These are phyloP conservation scores for Colletotrichum sp. DNA, from an alignment of 2,329 filamentous ascomycete genomes.

Conservation along the genomic window DNA sequence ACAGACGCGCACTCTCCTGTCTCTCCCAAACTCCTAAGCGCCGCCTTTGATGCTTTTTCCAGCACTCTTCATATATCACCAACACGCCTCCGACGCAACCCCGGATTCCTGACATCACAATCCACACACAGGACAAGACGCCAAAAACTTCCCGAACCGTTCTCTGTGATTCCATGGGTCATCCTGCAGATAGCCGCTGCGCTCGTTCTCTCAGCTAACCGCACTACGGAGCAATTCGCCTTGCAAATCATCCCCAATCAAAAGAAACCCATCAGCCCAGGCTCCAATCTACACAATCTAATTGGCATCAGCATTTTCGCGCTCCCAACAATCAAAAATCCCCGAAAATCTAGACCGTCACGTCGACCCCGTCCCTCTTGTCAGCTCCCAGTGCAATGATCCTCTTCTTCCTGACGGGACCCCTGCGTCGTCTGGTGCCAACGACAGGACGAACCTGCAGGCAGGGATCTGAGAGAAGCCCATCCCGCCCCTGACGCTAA, in stretches of 20 bases:
- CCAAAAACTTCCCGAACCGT: background rate
- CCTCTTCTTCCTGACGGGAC: background rate
- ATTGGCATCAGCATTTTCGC: background rate
- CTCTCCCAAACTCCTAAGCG: background rate
- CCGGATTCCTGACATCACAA: constrained; percentile 4
- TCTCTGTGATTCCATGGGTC: background rate
- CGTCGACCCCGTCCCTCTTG: background rate
- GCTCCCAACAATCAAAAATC: background rate
- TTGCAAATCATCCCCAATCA: background rate
- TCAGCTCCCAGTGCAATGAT: background rate
- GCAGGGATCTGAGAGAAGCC: background rate
- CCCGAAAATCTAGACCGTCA: constrained; percentile 8
- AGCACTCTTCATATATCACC: background rate
- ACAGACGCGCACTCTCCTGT: background rate
- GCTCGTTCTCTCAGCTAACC: background rate
- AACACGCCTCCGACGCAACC: background rate
- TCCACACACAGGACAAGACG: background rate
- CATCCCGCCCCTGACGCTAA: constrained; percentile 1
- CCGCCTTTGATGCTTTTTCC: background rate
- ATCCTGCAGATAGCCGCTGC: constrained; percentile 1
- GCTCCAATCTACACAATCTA: background rate
- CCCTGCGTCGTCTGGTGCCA: background rate
- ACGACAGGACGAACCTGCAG: background rate
- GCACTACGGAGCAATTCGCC: background rate
- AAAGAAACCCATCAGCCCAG: background rate